Evolutionary conservation across 345 rosid genomes (phyloP), one percentile per base, ranked within the genome.

Genomic region (Leavenworthia alabamica): DNA sequence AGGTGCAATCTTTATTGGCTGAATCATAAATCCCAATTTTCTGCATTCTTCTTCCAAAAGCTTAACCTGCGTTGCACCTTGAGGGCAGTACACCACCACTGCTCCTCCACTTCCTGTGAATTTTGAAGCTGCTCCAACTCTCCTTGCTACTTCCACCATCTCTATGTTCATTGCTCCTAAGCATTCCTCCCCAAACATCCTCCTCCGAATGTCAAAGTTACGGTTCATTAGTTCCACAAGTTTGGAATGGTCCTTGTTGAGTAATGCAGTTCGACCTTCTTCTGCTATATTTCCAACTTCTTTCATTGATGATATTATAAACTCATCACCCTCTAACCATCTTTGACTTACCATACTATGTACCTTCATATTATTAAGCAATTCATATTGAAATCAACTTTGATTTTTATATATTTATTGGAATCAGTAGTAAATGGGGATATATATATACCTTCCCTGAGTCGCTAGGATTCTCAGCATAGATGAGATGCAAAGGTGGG

Each of bases 81-180:
- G 67, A 0, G 92, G 99, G 56, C 99, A 89, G 78, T 75, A 89
- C 6, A 71, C 97, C 61, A 93, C 85, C 57, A 85, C 94, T 7
- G 96, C 99, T 69, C 99, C 96, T 50, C 96, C 99, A 42, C 99
- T 93, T 56, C 97, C 94, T 0, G 99, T 93, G 68, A 89, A 89
- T 73, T 93, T 93, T 0, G 96, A 78, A 0, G 94, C 86, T 50
- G 94, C 92, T 3, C 94, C 96, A 10, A 82, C 76, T 45, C 79
- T 80, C 50, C 91, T 76, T 13, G 91, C 94, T 11, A 87, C 73
- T 67, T 86, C 94, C 80, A 89, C 94, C 97, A 93, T 89, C 74
- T 93, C 83, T 62, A 93, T 73, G 81, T 87, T 89, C 56, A 85
- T 13, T 9, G 73, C 78, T 45, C 94, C 95, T 3, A 93, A 77